phyloP scores from a whole-genome alignment of 345 rosid species.

The Eucalyptus microcorys region DNA sequence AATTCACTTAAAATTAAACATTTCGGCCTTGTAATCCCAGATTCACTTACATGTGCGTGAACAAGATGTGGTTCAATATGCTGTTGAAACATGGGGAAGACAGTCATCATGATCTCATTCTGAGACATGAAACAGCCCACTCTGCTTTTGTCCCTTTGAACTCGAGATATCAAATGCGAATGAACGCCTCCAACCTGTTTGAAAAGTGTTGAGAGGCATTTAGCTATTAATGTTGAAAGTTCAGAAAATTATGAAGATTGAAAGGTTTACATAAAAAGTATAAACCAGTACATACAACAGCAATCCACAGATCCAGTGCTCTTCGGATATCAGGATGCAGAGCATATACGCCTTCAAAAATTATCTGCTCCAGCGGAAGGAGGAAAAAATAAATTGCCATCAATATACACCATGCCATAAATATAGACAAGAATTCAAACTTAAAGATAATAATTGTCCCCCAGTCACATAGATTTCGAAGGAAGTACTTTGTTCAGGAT shows the following conservation, averaged over 20 bases:
- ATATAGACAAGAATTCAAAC: not conserved
- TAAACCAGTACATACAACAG: conserved; percentile 67
- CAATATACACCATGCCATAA: not conserved
- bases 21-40: not conserved
- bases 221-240: not conserved
- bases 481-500: not conserved
- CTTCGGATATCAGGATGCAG: conserved; percentile 89
- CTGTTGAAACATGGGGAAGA: conserved; percentile 99
- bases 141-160: conserved; percentile 96
- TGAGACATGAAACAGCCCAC: conserved; percentile 87
- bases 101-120: conserved; percentile 96
- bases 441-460: not conserved
- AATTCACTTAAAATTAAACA: not conserved
- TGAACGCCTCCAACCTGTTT: conserved; percentile 98
- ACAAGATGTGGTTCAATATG: conserved; percentile 98
- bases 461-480: not conserved
- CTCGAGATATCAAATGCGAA: conserved; percentile 96
- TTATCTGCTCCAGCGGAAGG: conserved; percentile 38
- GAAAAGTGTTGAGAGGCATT: not conserved
- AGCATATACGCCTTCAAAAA: conserved; percentile 97
- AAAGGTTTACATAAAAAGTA: not conserved
- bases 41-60: conserved; percentile 90
- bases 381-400: not conserved
- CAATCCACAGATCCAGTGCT: conserved; percentile 93
- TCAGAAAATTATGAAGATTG: not conserved